Base-by-base conservation (phyloP, 495 filamentous ascomycete genomes). In the Thozetella sp. region DNA sequence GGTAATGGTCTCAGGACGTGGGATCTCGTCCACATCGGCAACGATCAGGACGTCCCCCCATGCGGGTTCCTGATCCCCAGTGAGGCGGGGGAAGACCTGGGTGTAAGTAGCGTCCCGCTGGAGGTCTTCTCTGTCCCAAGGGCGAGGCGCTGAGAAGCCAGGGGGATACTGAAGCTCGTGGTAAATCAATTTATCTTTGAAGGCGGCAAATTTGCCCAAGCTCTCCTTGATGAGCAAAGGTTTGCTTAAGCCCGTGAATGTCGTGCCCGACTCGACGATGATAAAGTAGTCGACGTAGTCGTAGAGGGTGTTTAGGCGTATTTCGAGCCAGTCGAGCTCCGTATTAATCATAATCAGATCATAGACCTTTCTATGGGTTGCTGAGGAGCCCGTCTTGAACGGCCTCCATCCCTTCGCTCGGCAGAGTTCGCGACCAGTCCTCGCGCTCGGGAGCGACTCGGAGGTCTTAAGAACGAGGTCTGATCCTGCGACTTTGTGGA, bases 271-370 rank as follows among this genome's bases (percentile, higher is more conserved):
- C 68, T 85, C 83, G 19, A 85, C 77, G 22, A 86, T 73, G 64
- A 86, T 75, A 60, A 83, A 85, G 68, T 84, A 85, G 67, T 86
- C 83, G 46, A 86, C 79, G 19, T 72, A 60, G 48, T 73, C 56
- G 48, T 75, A 76, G 25, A 79, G 75, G 37, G 74, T 76, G 68
- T 83, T 76, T n/a, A 86, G 70, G 22, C 81, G 80, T 55, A 86
- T 80, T 55, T 86, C 83, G 59, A 86, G 72, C 76, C 80, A 82
- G 62, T 85, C 83, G 23, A 85, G 75, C 70, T 85, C 83, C 17
- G 75, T 80, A 64, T 80, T 82, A 61, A 85, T 61, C 66, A 84
- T 76, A 24, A 84, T 71, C 6, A 86, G 69, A 61, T 86, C 83
- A 65, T 83, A 86, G 25, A 85, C 71, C 60, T 82, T 83, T 57